Evolutionary conservation across 2,329 filamentous ascomycete species (phyloP).

Genomic region (Tolypocladium album): DNA sequence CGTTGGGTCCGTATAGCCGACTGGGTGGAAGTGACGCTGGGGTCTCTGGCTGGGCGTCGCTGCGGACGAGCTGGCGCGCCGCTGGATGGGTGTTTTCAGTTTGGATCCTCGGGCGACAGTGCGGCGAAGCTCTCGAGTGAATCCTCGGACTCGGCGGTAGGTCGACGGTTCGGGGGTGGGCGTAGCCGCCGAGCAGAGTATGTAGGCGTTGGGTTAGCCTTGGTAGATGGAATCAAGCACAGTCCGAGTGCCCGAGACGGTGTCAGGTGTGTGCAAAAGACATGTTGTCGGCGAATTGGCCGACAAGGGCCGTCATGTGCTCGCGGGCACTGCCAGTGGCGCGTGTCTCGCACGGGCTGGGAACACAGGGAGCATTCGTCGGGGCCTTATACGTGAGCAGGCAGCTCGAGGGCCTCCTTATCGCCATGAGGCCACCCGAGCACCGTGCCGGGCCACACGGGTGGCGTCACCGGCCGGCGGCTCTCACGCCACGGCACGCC

Average conservation of each 20-base stretch:
- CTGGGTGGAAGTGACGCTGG: not conserved
- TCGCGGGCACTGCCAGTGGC: not conserved
- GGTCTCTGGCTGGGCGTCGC: not conserved
- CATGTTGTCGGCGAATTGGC: not conserved
- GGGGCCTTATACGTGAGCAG: not conserved
- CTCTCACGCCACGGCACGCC: not conserved
- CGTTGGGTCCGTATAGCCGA: not conserved
- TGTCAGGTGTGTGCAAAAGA: not conserved
- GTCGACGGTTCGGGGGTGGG: not conserved
- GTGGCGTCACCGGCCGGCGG: not conserved
- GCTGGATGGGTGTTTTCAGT: not conserved
- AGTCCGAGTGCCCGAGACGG: not conserved
- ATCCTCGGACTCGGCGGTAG: not conserved
- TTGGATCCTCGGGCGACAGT: not conserved
- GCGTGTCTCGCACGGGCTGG: not conserved
- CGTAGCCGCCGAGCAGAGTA: not conserved
- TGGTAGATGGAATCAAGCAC: not conserved
- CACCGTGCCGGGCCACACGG: not conserved
- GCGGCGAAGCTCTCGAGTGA: not conserved
- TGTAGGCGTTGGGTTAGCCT: slow-evolving; percentile 9
- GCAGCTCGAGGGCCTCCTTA: not conserved
- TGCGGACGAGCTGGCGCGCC: not conserved
- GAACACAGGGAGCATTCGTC: not conserved
- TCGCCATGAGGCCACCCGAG: not conserved
- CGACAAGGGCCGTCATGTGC: not conserved